phyloP scores from a whole-genome alignment of 306 rosid species.

The Quercus suber region DNA sequence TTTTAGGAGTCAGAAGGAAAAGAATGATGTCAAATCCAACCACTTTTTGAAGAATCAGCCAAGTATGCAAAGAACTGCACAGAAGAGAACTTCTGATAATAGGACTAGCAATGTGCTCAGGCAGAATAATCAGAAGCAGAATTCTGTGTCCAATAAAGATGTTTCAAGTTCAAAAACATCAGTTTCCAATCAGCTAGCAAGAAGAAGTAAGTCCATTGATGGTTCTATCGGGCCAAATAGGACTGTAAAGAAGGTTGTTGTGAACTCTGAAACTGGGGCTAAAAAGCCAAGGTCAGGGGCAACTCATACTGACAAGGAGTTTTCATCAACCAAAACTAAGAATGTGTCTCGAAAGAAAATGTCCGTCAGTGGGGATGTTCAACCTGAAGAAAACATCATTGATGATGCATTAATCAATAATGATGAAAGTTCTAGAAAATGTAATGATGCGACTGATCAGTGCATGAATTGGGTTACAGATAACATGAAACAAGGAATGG shows the following conservation, averaged over 20 bases:
- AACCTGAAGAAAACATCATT: slow-evolving; percentile 32
- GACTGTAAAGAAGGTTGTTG: slow-evolving; percentile 40
- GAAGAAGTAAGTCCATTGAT: slow-evolving; percentile 37
- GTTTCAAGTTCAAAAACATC: slow-evolving; percentile 38
- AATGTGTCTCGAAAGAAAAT: slow-evolving; percentile 35
- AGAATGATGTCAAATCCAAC: slow-evolving; percentile 45
- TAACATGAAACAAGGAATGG: slow-evolving; percentile 53
- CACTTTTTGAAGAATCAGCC: slow-evolving; percentile 46
- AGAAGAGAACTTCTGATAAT: slow-evolving; percentile 44
- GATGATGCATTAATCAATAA: slow-evolving; percentile 22
- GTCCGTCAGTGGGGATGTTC: slow-evolving; percentile 31
- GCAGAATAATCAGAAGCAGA: slow-evolving; percentile 86
- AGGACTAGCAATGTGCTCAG: slow-evolving; percentile 46
- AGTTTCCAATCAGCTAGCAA: slow-evolving; percentile 39
- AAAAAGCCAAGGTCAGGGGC: slow-evolving; percentile 37
- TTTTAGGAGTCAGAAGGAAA: slow-evolving; percentile 42
- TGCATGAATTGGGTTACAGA: slow-evolving; percentile 37
- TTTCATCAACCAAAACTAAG: slow-evolving; percentile 35
- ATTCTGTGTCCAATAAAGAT: slow-evolving; percentile 42
- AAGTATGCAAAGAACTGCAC: slow-evolving; percentile 33
- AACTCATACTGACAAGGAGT: slow-evolving; percentile 39
- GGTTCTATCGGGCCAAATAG: slow-evolving; percentile 37
- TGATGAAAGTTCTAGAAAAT: slow-evolving; percentile 52
- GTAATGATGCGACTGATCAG: slow-evolving; percentile 47
- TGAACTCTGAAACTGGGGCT: slow-evolving; percentile 39